phyloP scores from a whole-genome alignment of 805 yeast genomes.

The Millerozyma miso region DNA sequence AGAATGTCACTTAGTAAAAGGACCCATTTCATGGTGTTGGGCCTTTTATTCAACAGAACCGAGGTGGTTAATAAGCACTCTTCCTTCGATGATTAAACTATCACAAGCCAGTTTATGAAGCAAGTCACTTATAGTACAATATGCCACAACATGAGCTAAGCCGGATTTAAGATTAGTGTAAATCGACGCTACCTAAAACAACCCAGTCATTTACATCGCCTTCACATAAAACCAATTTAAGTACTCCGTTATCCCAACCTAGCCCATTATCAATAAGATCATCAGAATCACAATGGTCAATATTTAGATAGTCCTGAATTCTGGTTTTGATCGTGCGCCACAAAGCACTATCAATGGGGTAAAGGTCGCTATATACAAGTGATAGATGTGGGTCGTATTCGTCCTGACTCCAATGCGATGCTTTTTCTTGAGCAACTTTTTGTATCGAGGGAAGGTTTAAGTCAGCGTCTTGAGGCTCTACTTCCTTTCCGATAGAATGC shows the following conservation, averaged over 20 bases:
- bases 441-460: constrained; percentile 27
- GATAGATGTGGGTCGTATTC: constrained; percentile 74
- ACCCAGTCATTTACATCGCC: constrained; percentile 72
- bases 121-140: neutral
- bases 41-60: no score
- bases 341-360: constrained; percentile 65
- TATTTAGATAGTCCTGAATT: constrained; percentile 59
- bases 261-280: constrained; percentile 29
- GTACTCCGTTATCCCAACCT: constrained; percentile 68
- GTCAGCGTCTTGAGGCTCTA: constrained; percentile 11
- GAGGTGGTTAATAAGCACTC: no score
- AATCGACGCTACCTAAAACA: constrained; percentile 51
- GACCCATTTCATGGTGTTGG: no score
- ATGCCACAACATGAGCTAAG: neutral
- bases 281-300: constrained; percentile 38
- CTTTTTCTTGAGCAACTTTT: constrained; percentile 45
- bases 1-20: no score
- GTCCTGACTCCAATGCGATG: constrained; percentile 48
- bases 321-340: constrained; percentile 61
- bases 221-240: constrained; percentile 63
- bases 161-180: constrained; percentile 18
- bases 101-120: no score
- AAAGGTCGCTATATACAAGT: constrained; percentile 58
- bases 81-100: no score
- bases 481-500: constrained; percentile 7